Evolutionary conservation across 768 basidiomycete genomes (phyloP).

Genomic region (Hemileccinum impolitum): DNA sequence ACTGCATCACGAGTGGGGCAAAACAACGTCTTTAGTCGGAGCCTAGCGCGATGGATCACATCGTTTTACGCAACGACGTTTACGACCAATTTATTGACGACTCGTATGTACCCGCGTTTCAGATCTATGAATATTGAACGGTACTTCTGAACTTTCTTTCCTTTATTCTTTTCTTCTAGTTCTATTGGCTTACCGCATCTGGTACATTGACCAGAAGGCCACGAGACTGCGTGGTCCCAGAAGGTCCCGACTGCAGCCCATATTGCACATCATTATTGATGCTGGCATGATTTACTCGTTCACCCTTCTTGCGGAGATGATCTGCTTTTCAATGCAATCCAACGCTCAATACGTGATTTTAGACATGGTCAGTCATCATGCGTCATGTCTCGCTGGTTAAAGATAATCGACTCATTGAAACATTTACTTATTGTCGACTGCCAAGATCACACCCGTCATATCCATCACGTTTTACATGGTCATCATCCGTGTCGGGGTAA

Average conservation of each 20-base stretch:
- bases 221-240: background rate
- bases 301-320: background rate
- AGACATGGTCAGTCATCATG: conserved; percentile 2
- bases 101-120: background rate
- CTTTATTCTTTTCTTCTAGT: background rate
- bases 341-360: conserved; percentile 7
- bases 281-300: conserved; percentile 5
- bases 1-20: too few species aligned
- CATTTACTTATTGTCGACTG: too few species aligned
- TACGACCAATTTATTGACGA: background rate
- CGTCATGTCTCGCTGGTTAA: background rate
- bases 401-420: too few species aligned
- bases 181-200: conserved; percentile 2
- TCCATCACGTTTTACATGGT: too few species aligned
- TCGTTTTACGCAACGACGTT: too few species aligned
- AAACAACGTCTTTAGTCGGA: too few species aligned
- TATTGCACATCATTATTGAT: conserved; percentile 3
- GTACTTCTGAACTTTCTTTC: background rate
- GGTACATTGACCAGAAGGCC: background rate
- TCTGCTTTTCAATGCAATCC: background rate
- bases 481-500: too few species aligned
- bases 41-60: too few species aligned
- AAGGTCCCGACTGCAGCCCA: background rate
- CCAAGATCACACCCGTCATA: too few species aligned
- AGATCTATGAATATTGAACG: background rate